phyloP scores from a whole-genome alignment of 345 rosid genomes.

The Acer campestre region DNA sequence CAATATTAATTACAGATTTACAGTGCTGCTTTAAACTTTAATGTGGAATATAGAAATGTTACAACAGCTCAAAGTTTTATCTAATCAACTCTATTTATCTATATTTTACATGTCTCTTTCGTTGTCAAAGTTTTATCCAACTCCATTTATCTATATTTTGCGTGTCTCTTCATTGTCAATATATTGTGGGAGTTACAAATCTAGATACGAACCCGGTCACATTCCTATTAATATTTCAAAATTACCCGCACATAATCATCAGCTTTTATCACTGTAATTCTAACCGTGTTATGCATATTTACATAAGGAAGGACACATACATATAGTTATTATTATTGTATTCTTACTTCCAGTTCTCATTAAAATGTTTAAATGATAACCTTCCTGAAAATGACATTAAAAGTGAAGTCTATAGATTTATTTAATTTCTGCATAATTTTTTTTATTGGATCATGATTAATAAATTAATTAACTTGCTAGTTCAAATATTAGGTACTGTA shows the following conservation, averaged over 20 bases:
- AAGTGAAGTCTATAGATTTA: not conserved
- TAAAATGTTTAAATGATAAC: not conserved
- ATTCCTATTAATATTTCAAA: not conserved
- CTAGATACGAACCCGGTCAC: not conserved
- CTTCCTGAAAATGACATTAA: not conserved
- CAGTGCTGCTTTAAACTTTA: not conserved
- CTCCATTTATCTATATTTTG: not conserved
- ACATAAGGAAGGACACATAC: no score
- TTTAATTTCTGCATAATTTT: not conserved
- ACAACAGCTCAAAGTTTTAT: not conserved
- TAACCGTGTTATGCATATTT: no score
- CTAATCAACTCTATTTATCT: not conserved
- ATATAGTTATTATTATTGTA: no score
- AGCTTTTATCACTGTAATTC: no score
- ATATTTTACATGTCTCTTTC: not conserved
- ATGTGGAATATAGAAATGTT: not conserved
- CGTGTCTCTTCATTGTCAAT: not conserved
- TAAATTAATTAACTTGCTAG: not conserved
- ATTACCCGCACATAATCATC: no score
- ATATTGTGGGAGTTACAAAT: not conserved
- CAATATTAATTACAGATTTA: not conserved
- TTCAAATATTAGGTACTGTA: not conserved
- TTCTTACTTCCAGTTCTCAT: not conserved
- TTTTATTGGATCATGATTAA: not conserved
- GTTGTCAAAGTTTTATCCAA: not conserved